These are phyloP conservation scores for Corniculantispora saksenae DNA, from an alignment of 2,329 filamentous ascomycete species.

Conservation along the genomic window DNA sequence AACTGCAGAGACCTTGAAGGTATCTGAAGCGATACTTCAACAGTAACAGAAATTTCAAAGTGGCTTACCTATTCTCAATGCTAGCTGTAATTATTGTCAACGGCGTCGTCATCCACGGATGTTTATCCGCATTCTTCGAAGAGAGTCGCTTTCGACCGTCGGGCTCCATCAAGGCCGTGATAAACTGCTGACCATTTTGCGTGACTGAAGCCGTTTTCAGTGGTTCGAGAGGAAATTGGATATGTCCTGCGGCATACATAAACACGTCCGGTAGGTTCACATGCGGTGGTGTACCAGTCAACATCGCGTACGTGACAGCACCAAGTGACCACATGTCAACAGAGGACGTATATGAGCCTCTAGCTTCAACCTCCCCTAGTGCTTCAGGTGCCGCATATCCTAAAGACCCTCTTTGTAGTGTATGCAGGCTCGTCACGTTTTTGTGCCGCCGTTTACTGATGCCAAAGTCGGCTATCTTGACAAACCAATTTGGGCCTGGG, in stretches of 20 bases:
- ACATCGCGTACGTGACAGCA: conserved; percentile 18
- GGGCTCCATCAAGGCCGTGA: background rate
- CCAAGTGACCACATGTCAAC: conserved; percentile 22
- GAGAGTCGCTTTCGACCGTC: background rate
- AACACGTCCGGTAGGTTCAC: background rate
- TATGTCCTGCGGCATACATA: background rate
- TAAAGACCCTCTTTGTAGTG: conserved; percentile 11
- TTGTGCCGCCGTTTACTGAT: conserved; percentile 18
- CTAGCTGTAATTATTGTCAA: no score
- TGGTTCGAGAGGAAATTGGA: background rate
- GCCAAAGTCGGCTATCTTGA: conserved; percentile 23
- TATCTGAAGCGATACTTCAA: no score
- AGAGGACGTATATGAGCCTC: conserved; percentile 5
- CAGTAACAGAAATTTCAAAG: no score
- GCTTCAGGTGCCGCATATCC: conserved; percentile 19
- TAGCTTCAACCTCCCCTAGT: background rate
- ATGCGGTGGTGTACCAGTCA: conserved; percentile 17
- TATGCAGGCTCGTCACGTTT: conserved; percentile 5
- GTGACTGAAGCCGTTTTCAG: background rate
- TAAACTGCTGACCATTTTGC: background rate
- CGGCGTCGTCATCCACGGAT: background rate
- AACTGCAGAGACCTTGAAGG: no score
- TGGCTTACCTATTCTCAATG: no score
- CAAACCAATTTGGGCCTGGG: conserved; percentile 22
- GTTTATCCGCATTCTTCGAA: background rate